Evolutionary conservation across 352 stramenopile genomes (phyloP).

Genomic region (Globisporangium cederbergense): DNA sequence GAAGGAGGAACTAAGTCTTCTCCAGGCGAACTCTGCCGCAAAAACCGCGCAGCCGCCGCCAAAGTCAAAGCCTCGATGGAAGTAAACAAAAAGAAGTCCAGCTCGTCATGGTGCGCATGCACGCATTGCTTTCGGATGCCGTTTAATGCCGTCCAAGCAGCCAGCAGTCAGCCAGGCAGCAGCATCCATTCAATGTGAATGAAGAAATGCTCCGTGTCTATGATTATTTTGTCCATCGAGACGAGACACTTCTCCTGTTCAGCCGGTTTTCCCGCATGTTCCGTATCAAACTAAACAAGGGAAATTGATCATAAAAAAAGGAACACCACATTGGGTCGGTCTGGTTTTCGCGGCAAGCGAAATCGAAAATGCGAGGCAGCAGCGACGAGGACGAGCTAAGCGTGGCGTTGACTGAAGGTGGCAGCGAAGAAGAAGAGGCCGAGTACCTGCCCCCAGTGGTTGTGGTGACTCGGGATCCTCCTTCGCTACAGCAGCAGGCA

Average conservation of each 20-base stretch:
- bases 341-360: not conserved
- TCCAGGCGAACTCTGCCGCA: not conserved
- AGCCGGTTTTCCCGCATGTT: no score
- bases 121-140: no score
- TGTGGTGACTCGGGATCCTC: no score
- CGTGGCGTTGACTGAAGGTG: not conserved
- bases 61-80: slow-evolving; percentile 1
- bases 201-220: no score
- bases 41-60: not conserved
- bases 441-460: not conserved
- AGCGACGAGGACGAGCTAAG: not conserved
- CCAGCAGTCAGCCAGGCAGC: no score
- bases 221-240: no score
- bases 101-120: not conserved
- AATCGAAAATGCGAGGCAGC: slow-evolving; percentile 2
- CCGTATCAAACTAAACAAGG: no score
- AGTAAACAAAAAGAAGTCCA: not conserved
- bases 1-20: not conserved
- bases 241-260: no score
- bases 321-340: not conserved
- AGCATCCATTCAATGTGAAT: not conserved
- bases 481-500: not conserved
- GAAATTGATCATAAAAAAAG: not conserved
- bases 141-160: no score
- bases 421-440: not conserved